These are phyloP conservation scores for fission yeast (Schizosaccharomyces pombe) DNA, from an alignment of 805 yeast genomes.

Conservation along the genomic window DNA sequence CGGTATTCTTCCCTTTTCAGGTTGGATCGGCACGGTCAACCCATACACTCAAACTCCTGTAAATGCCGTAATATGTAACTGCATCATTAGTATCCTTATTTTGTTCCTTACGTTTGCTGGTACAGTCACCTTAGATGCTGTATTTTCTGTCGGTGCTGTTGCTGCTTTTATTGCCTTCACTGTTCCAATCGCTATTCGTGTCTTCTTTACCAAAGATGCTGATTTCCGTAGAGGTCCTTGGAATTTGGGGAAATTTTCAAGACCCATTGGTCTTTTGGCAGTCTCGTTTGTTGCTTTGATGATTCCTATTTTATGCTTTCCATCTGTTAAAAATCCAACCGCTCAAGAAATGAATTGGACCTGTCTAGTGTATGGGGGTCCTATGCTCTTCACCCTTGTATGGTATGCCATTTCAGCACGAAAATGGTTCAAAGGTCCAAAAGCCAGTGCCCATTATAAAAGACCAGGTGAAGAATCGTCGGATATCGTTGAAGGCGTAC, in stretches of 20 bases:
- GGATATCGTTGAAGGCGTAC: too few species aligned
- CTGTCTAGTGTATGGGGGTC: not conserved
- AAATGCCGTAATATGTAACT: slow-evolving; percentile 28
- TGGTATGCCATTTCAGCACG: not conserved
- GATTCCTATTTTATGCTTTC: slow-evolving; percentile 38
- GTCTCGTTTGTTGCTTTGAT: slow-evolving; percentile 27
- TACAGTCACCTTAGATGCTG: slow-evolving; percentile 41
- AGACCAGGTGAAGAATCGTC: too few species aligned
- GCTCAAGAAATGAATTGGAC: slow-evolving; percentile 2
- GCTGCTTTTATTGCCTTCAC: slow-evolving; percentile 43
- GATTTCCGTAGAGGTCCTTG: slow-evolving; percentile 41
- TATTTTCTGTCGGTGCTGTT: slow-evolving; percentile 51
- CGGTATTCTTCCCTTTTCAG: slow-evolving; percentile 38
- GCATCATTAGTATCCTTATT: slow-evolving; percentile 30
- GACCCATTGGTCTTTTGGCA: slow-evolving; percentile 23
- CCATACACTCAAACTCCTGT: slow-evolving; percentile 6
- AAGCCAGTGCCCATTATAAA: too few species aligned
- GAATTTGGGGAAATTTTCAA: slow-evolving; percentile 31
- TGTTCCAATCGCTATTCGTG: slow-evolving; percentile 33
- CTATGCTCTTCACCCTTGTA: not conserved
- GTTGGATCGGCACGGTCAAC: slow-evolving; percentile 27
- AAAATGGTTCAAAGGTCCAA: slow-evolving; percentile 4
- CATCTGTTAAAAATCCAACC: not conserved
- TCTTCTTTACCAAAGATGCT: slow-evolving; percentile 25
- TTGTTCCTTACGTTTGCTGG: slow-evolving; percentile 39